phyloP scores from a whole-genome alignment of 306 rosid species.

The Casuarina cunninghamiana region DNA sequence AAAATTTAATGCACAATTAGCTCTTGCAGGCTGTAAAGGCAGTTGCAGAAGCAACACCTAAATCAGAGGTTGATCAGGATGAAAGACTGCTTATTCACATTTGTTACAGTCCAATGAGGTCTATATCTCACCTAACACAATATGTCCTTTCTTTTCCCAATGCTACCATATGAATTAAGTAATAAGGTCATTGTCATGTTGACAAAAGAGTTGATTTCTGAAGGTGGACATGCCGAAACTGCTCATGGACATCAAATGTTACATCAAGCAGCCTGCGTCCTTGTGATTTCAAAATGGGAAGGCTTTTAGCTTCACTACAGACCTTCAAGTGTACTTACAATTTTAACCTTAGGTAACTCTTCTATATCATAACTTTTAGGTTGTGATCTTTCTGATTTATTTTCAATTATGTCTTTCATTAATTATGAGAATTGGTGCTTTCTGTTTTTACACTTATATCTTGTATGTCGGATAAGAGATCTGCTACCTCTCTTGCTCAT shows the following conservation, averaged over 20 bases:
- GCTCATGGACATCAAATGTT: slow-evolving; percentile 65
- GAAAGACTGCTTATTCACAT: slow-evolving; percentile 84
- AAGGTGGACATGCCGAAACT: slow-evolving; percentile 92
- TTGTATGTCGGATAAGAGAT: not conserved
- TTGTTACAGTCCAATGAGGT: slow-evolving; percentile 88
- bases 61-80: slow-evolving; percentile 48
- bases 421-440: not conserved
- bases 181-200: slow-evolving; percentile 16
- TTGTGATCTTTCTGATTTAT: not conserved
- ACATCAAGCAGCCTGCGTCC: slow-evolving; percentile 79
- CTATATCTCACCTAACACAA: not conserved
- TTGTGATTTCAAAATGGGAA: slow-evolving; percentile 93
- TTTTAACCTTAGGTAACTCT: slow-evolving; percentile 71
- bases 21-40: slow-evolving; percentile 65
- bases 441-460: not conserved
- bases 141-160: not conserved
- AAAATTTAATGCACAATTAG: not conserved
- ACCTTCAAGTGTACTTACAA: slow-evolving; percentile 71
- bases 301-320: slow-evolving; percentile 71
- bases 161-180: not conserved
- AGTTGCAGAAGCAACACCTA: slow-evolving; percentile 76
- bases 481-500: not conserved
- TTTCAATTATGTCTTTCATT: not conserved
- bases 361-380: not conserved
- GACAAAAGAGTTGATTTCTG: slow-evolving; percentile 21